phyloP scores from a whole-genome alignment of 345 rosid species.

The Theobroma cacao region DNA sequence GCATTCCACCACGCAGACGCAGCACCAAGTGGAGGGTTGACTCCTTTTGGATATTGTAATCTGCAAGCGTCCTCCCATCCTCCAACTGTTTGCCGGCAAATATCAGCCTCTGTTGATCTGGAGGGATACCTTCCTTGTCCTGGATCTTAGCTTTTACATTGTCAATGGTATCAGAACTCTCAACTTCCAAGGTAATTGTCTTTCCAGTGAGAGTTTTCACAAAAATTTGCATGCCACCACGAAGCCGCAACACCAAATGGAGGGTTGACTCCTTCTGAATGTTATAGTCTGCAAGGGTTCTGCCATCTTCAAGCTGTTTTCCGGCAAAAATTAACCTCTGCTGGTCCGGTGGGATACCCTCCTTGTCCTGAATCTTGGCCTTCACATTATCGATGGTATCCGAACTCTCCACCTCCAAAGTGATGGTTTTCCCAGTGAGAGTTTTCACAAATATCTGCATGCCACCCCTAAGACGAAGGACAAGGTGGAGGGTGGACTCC shows the following conservation, averaged over 20 bases:
- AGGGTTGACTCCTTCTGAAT: slow-evolving; percentile 16
- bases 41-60: slow-evolving; percentile 8
- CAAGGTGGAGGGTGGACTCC: slow-evolving; percentile 1
- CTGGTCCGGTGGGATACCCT: slow-evolving; percentile 11
- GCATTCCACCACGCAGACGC: slow-evolving; percentile 11
- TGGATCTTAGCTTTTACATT: slow-evolving; percentile 11
- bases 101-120: slow-evolving; percentile 5
- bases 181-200: not conserved
- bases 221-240: slow-evolving; percentile 11
- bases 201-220: slow-evolving; percentile 11
- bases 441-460: slow-evolving; percentile 10
- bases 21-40: slow-evolving; percentile 13
- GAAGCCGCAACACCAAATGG: slow-evolving; percentile 3
- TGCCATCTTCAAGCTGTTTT: slow-evolving; percentile 12
- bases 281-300: slow-evolving; percentile 13
- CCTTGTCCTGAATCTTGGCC: slow-evolving; percentile 11
- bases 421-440: slow-evolving; percentile 7
- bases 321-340: slow-evolving; percentile 13
- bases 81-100: slow-evolving; percentile 13
- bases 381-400: slow-evolving; percentile 13
- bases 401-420: slow-evolving; percentile 13
- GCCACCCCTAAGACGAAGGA: not conserved
- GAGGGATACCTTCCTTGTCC: slow-evolving; percentile 14
- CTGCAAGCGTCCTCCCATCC: slow-evolving; percentile 15
- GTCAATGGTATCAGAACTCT: slow-evolving; percentile 7